These are phyloP conservation scores for Mercurialis annua DNA, from an alignment of 345 rosid genomes.

Conservation along the genomic window DNA sequence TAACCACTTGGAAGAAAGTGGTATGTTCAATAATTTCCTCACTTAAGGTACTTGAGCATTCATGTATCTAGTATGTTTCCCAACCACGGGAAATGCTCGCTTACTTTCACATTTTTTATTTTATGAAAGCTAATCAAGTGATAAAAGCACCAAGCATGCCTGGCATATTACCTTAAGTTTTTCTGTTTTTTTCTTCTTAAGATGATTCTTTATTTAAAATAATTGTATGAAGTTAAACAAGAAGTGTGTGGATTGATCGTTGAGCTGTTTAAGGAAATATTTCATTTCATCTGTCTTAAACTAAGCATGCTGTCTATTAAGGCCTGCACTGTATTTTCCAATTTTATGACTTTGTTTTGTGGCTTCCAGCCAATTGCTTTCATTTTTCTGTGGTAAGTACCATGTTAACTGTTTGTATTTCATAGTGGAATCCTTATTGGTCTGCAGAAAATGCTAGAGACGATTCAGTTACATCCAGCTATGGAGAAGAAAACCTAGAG, in stretches of 20 bases:
- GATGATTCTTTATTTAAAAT: background rate
- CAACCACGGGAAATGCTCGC: background rate
- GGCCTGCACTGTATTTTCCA: background rate
- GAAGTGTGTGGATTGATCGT: background rate
- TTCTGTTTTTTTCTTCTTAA: background rate
- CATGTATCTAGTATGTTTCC: slow-evolving; percentile 6
- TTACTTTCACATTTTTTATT: background rate
- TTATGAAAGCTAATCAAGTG: background rate
- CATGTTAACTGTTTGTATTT: no score
- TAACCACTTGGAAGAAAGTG: slow-evolving; percentile 40
- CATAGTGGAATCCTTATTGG: background rate
- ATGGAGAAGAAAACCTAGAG: slow-evolving; percentile 58
- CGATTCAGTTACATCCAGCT: slow-evolving; percentile 38
- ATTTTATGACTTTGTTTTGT: background rate
- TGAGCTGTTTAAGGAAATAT: background rate
- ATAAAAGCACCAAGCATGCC: background rate
- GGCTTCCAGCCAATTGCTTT: background rate
- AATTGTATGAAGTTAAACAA: background rate
- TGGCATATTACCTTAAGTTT: background rate
- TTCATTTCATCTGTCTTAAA: background rate
- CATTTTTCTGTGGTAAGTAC: background rate
- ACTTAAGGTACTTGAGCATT: slow-evolving; percentile 12
- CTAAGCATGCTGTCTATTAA: background rate
- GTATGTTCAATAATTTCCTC: slow-evolving; percentile 39
- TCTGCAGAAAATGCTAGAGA: slow-evolving; percentile 43